These are phyloP conservation scores for Capsicum pubescens DNA, from an alignment of 257 asterid genomes.

Conservation along the genomic window DNA sequence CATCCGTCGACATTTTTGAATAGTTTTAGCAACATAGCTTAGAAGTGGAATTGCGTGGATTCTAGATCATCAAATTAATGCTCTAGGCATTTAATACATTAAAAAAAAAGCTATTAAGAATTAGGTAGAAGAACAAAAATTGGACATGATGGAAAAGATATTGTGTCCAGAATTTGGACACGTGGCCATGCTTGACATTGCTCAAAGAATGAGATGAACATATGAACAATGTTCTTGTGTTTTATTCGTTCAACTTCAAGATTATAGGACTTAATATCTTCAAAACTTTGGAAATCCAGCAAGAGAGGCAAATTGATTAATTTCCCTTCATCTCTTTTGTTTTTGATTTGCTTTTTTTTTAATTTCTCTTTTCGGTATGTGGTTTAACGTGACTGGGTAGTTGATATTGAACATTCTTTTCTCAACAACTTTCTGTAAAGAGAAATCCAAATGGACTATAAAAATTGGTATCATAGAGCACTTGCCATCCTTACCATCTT, in stretches of 20 bases:
- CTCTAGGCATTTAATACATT: not conserved
- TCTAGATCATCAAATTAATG: not conserved
- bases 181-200: conserved; percentile 13
- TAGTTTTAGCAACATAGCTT: not conserved
- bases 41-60: not conserved
- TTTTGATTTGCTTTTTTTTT: not conserved
- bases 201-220: not conserved
- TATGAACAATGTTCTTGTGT: not conserved
- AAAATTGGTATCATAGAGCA: not conserved
- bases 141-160: not conserved
- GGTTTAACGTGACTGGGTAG: not conserved
- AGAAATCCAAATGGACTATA: not conserved
- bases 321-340: not conserved
- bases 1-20: not conserved
- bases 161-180: conserved; percentile 18
- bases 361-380: not conserved
- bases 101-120: not conserved
- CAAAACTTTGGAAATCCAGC: not conserved
- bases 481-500: no score
- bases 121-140: not conserved
- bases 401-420: conserved; percentile 6
- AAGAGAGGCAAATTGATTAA: not conserved
- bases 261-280: not conserved
- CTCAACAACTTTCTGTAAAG: not conserved
- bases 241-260: not conserved